phyloP scores from a whole-genome alignment of 805 yeast species.

The Cyberlindnera maclurae region DNA sequence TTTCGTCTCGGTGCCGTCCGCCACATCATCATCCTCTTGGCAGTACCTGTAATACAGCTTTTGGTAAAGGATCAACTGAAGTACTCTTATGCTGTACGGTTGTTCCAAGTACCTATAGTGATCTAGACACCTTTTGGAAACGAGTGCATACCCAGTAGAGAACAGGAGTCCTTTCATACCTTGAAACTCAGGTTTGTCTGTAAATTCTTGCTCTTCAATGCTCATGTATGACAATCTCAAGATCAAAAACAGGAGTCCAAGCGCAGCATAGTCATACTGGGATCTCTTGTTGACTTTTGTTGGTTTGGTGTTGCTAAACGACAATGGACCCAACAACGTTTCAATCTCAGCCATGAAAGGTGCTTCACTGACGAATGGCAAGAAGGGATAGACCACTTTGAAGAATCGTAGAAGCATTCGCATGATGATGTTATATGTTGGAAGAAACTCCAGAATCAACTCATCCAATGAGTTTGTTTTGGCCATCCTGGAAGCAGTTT shows the following conservation, averaged over 20 bases:
- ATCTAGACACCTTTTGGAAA: constrained; percentile 33
- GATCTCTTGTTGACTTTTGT: constrained; percentile 5
- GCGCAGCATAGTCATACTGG: constrained; percentile 18
- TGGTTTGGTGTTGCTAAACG: constrained; percentile 3
- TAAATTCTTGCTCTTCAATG: constrained; percentile 11
- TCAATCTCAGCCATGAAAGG: constrained; percentile 16
- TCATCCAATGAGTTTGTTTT: constrained; percentile 4
- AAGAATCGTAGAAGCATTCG: constrained; percentile 18
- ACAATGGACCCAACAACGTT: constrained; percentile 7
- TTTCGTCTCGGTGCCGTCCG: constrained; percentile 42
- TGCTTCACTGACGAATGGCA: constrained; percentile 21
- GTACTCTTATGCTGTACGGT: constrained; percentile 37
- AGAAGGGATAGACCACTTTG: constrained; percentile 19
- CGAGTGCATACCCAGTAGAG: constrained; percentile 5
- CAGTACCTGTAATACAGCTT: constrained; percentile 42
- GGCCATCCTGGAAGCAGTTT: constrained; percentile 1
- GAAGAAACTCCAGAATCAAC: constrained; percentile 12
- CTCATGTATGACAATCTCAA: constrained; percentile 19
- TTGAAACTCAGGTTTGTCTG: constrained; percentile 6
- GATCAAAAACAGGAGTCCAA: constrained; percentile 18
- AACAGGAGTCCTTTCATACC: constrained; percentile 9
- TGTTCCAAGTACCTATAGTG: constrained; percentile 42
- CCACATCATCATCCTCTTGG: constrained; percentile 52
- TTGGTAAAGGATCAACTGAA: constrained; percentile 46
- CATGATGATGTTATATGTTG: constrained; percentile 12